Conservation (phyloP, 176 grass and related monocot species). For the Rhipidocladum racemiflorum region DNA sequence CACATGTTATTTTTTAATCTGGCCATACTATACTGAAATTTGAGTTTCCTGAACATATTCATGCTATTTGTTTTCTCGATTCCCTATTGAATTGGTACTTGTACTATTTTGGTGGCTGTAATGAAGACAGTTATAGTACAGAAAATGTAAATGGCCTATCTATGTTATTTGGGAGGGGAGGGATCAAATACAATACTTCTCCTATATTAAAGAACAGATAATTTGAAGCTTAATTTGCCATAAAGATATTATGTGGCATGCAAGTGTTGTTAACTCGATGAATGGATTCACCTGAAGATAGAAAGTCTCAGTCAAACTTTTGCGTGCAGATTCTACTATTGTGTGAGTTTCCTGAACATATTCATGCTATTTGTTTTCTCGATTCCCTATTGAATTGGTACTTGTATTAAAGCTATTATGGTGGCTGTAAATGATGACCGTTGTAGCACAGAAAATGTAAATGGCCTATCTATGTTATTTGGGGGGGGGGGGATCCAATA, state of each 20-base stretch:
- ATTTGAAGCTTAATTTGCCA: not conserved
- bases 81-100: not conserved
- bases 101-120: not conserved
- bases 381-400: not conserved
- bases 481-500: not conserved
- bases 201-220: not conserved
- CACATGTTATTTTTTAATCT: not conserved
- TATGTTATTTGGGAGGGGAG: not conserved
- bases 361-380: not conserved
- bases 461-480: not conserved
- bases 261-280: not conserved
- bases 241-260: not conserved
- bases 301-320: not conserved
- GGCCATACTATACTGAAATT: not conserved
- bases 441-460: not conserved
- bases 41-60: not conserved
- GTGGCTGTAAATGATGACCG: not conserved
- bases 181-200: not conserved
- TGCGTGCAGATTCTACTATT: not conserved
- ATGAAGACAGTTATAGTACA: not conserved
- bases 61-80: not conserved
- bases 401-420: not conserved
- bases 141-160: not conserved
- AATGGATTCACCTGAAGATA: not conserved
- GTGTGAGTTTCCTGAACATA: too few species aligned